Evolutionary conservation across 2,329 filamentous ascomycete species (phyloP), one percentile per base, ranked within the genome.

Genomic region (Blumeria graminis): DNA sequence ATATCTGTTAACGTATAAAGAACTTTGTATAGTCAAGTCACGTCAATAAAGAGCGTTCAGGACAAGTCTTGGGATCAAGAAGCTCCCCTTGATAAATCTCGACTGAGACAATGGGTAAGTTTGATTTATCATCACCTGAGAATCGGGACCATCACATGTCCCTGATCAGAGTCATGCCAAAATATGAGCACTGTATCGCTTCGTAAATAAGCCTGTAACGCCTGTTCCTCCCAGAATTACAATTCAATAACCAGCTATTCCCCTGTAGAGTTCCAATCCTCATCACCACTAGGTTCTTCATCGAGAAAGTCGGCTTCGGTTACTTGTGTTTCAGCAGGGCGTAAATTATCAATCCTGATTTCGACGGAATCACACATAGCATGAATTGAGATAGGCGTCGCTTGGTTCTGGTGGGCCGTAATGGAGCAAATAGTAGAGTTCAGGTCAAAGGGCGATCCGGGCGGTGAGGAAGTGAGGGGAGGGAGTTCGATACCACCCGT

Each of bases 291-390:
- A 77, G 65, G 66, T 60, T 77, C 75, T 6, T 68, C 69, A 59
- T 77, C 75, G 13, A 85, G 67, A 62, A 90, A 89, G 65, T 90
- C 84, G 1, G 75, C 77, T 71, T 87, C 85, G 22, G 74, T 75
- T 60, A 75, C 85, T 59, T 82, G 79, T 28, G 75, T 70, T 68
- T 87, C 84, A 1, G 74, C 74, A 5, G 81, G 80, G 58, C 86
- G 81, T 64, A 85, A 76, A 65, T 89, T 89, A 67, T 89, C 85
- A 61, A 89, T 81, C 48, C 78, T 71, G 46, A 89, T 75, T 58
- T 84, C 76, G 16, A 89, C 83, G 6, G 79, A 72, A 43, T 80
- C 74, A 63, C 84, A 90, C 61, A 82, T 72, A 1, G 83, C 83
- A 59, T 89, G 84, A 32, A 82, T 68, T 57, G 73, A 35, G 32